Evolutionary conservation across 257 asterid genomes (phyloP).

Genomic region (Penstemon newberryi): DNA sequence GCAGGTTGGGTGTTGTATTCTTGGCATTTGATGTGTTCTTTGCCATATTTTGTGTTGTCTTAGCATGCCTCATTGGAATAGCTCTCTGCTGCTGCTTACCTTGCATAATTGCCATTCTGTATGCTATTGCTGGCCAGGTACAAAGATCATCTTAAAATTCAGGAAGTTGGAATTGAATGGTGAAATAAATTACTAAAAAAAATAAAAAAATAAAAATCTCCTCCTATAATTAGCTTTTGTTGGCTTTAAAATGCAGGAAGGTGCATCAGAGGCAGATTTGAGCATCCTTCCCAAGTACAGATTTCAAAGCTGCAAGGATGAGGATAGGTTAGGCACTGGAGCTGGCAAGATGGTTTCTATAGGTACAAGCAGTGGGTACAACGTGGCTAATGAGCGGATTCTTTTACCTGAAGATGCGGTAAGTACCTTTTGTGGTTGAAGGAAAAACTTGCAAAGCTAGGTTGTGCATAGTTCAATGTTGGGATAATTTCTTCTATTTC

Average conservation of each 20-base stretch:
- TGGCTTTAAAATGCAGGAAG: constrained; percentile 59
- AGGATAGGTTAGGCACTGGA: constrained; percentile 49
- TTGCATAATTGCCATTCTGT: constrained; percentile 94
- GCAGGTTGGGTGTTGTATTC: constrained; percentile 98
- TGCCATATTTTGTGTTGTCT: constrained; percentile 90
- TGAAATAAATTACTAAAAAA: not conserved
- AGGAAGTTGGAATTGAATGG: not conserved
- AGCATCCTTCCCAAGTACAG: constrained; percentile 78
- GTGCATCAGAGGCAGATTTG: constrained; percentile 95
- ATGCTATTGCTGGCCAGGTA: constrained; percentile 98
- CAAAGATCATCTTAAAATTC: too few relatives aligned
- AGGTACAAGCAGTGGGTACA: constrained; percentile 63
- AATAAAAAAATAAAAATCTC: not conserved
- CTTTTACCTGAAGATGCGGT: constrained; percentile 93
- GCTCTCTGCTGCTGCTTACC: constrained; percentile 99
- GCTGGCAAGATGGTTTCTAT: constrained; percentile 83
- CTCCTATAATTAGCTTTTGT: constrained; percentile 1
- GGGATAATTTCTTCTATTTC: not conserved
- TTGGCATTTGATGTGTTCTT: constrained; percentile 97
- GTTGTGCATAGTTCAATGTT: not conserved
- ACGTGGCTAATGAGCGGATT: constrained; percentile 55
- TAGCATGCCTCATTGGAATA: constrained; percentile 90
- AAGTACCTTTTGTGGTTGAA: constrained; percentile 35
- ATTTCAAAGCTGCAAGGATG: constrained; percentile 62
- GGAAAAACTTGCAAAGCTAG: not conserved